These are phyloP conservation scores for Opeltia flavorubescens DNA, from an alignment of 495 filamentous ascomycete species.

Conservation along the genomic window DNA sequence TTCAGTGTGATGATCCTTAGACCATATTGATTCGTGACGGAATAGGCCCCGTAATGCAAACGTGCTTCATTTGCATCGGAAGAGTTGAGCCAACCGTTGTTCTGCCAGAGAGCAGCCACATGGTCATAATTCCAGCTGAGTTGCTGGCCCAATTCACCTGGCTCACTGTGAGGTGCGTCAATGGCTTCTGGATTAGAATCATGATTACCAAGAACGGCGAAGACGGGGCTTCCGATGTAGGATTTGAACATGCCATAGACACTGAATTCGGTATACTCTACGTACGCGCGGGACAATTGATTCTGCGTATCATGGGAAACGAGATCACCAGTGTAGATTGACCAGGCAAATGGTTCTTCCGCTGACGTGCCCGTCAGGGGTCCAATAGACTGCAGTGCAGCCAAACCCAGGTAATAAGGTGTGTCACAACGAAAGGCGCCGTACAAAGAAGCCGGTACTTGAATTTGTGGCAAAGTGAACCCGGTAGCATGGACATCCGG, in stretches of 20 bases:
- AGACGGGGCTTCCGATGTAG: conserved; percentile 42
- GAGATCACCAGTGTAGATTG: conserved; percentile 43
- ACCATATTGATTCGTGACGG: conserved; percentile 31
- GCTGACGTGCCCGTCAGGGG: conserved; percentile 40
- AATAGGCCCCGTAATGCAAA: conserved; percentile 38
- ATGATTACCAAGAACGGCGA: conserved; percentile 40
- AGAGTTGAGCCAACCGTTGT: conserved; percentile 35
- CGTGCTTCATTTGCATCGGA: conserved; percentile 27
- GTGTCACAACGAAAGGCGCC: conserved; percentile 43
- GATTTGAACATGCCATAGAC: conserved; percentile 39
- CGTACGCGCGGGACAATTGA: conserved; percentile 32
- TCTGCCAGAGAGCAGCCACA: conserved; percentile 34
- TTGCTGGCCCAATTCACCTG: conserved; percentile 37
- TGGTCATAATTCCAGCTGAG: conserved; percentile 43
- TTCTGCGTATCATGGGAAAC: conserved; percentile 35
- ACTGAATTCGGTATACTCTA: conserved; percentile 35
- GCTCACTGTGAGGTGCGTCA: conserved; percentile 35
- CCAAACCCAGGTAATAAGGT: conserved; percentile 42
- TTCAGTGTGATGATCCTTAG: conserved; percentile 39
- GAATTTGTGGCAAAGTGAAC: conserved; percentile 16
- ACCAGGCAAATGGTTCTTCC: conserved; percentile 30
- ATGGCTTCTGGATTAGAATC: conserved; percentile 38
- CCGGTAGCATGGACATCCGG: conserved; percentile 26
- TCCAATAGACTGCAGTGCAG: conserved; percentile 41
- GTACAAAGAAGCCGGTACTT: conserved; percentile 37